Conservation (phyloP, 306 rosid species). For the Rosa chinensis region DNA sequence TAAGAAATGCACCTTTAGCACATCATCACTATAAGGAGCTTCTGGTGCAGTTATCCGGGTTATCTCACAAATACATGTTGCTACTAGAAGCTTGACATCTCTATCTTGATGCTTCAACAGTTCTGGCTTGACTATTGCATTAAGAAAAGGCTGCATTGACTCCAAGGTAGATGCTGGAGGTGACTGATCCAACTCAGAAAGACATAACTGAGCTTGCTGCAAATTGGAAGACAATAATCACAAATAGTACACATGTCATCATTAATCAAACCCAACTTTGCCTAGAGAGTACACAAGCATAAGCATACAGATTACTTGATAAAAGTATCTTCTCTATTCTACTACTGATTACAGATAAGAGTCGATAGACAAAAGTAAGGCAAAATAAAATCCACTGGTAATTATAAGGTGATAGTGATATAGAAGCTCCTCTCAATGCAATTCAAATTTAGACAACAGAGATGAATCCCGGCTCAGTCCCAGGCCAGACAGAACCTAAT, state of each 20-base stretch:
- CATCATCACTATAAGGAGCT: constrained; percentile 89
- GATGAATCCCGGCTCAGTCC: background rate
- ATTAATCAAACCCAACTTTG: constrained; percentile 6
- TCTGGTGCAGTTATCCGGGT: constrained; percentile 99
- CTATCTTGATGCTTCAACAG: constrained; percentile 90
- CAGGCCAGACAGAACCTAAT: background rate
- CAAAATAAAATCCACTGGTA: background rate
- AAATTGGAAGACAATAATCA: constrained; percentile 30
- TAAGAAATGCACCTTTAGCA: constrained; percentile 65
- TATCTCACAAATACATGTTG: constrained; percentile 92
- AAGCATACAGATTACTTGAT: background rate
- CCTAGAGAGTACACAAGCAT: background rate
- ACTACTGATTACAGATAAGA: background rate
- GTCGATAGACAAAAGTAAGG: background rate
- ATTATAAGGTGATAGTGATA: background rate
- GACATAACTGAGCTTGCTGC: constrained; percentile 90
- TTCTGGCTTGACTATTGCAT: constrained; percentile 81
- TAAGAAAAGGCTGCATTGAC: constrained; percentile 79
- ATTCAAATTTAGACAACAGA: constrained; percentile 2
- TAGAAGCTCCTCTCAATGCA: background rate
- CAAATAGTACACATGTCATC: background rate
- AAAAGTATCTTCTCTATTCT: background rate
- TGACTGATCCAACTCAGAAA: constrained; percentile 90
- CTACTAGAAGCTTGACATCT: constrained; percentile 95
- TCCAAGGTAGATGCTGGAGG: constrained; percentile 72